Conservation (phyloP, 2,329 filamentous ascomycete species). For the Trichoderma gracile region DNA sequence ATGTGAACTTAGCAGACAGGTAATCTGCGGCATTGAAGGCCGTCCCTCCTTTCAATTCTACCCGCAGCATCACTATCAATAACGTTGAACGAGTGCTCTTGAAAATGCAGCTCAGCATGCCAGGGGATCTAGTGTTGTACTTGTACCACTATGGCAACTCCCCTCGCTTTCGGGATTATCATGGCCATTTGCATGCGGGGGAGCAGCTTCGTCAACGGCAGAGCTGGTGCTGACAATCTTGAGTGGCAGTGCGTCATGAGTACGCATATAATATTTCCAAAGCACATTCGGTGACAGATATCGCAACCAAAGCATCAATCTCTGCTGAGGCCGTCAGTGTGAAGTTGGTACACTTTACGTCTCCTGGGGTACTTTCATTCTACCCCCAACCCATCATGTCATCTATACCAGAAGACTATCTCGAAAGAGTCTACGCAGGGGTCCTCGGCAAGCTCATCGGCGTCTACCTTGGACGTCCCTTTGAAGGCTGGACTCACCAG, state of each 20-base stretch:
- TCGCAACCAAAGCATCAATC: too few relatives aligned
- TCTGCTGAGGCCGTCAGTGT: too few relatives aligned
- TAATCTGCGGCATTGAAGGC: too few relatives aligned
- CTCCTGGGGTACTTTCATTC: too few relatives aligned
- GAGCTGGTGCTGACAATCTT: background rate
- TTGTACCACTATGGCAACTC: background rate
- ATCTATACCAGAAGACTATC: slow-evolving; percentile 32
- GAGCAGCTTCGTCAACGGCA: background rate
- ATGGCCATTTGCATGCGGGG: slow-evolving; percentile 9
- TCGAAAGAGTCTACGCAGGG: slow-evolving; percentile 41
- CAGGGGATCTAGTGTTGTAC: background rate
- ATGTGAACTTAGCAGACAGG: too few relatives aligned
- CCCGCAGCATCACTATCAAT: too few relatives aligned
- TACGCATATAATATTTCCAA: too few relatives aligned
- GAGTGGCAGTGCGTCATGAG: background rate
- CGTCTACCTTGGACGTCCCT: slow-evolving; percentile 42
- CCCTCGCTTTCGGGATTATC: slow-evolving; percentile 1
- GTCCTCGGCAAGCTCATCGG: slow-evolving; percentile 44
- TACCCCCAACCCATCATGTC: background rate
- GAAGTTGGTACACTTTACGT: background rate
- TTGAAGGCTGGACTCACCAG: slow-evolving; percentile 42
- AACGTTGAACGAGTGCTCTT: too few relatives aligned
- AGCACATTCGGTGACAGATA: too few relatives aligned
- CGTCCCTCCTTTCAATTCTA: too few relatives aligned
- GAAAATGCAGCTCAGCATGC: too few relatives aligned